These are phyloP conservation scores for Ogataea methanolica DNA, from an alignment of 805 yeast genomes.

Conservation along the genomic window DNA sequence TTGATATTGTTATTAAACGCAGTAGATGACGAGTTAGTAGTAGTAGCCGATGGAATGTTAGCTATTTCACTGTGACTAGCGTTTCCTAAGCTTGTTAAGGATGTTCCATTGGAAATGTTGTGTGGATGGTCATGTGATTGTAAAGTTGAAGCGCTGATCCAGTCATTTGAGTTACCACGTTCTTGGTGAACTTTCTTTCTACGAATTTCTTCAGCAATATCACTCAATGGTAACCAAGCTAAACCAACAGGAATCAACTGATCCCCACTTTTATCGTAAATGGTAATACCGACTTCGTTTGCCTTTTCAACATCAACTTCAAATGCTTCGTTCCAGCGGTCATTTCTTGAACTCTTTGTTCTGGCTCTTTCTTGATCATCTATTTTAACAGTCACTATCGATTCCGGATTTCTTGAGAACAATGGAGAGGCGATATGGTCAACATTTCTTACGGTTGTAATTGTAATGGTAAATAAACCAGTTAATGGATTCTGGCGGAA, in stretches of 20 bases:
- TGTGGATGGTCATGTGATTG: constrained; percentile 2
- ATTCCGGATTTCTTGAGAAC: constrained; percentile 74
- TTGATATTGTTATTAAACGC: constrained; percentile 27
- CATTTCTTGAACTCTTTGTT: constrained; percentile 70
- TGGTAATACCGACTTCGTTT: constrained; percentile 84
- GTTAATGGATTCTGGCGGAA: constrained; percentile 79
- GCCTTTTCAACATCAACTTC: constrained; percentile 81
- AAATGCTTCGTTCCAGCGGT: constrained; percentile 81
- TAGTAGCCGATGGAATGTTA: constrained; percentile 7
- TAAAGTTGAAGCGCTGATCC: constrained; percentile 78
- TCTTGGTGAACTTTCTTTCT: constrained; percentile 79
- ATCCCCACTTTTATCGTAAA: constrained; percentile 73
- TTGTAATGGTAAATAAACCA: constrained; percentile 71
- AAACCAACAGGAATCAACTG: constrained; percentile 82
- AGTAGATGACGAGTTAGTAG: constrained; percentile 9
- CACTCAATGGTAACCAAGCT: constrained; percentile 86
- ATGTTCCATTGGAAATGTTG: constrained; percentile 4
- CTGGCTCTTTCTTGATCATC: constrained; percentile 84
- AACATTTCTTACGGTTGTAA: constrained; percentile 78
- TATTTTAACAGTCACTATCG: constrained; percentile 69
- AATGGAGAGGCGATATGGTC: constrained; percentile 88
- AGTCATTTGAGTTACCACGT: constrained; percentile 59
- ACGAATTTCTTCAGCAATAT: constrained; percentile 91
- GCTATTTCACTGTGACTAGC: not conserved
- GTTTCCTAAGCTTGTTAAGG: not conserved